Evolutionary conservation across 2,329 filamentous ascomycete species (phyloP), one percentile per base, ranked within the genome.

Genomic region (Basipetospora chlamydospora): DNA sequence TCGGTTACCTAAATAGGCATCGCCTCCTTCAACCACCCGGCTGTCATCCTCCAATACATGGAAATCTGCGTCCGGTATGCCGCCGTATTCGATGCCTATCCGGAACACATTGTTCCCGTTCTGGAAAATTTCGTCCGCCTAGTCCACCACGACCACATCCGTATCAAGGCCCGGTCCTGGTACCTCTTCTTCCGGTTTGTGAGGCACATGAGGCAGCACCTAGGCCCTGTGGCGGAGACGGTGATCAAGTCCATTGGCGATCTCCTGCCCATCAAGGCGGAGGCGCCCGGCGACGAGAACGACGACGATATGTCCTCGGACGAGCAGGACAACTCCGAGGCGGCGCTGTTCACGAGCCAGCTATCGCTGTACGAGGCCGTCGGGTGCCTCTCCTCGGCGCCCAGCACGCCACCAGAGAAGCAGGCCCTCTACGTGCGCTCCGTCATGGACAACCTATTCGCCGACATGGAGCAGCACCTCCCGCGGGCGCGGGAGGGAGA

Each of bases 281-380:
- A 96, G 58, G 63, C 94, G 4, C 77, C 86, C 2, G 74, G 76
- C 33, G 75, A 77, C 33, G 76, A 79, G 40, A 73, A 73, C 9
- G 84, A 90, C 37, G 85, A 93, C 49, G 88, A 95, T 53, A 90
- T 93, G 76, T 94, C 86, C 2, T 95, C 88, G 0, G 86, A 94
- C 44, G 84, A 94, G 51, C 83, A 82, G 29, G 85, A 93, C 41
- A 80, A 87, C 46, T 87, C 82, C 15, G 80, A 82, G n/a, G 84
- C 95, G 57, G 81, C 86, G 8, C 66, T 90, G 1, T 98, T 98
- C 59, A 84, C 73, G 41, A 86, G 82, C 49, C 90, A 98, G 52
- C 68, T 96, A 5, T 92, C 87, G 54, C 71, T 98, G 0, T 98
- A 93, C 48, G 90, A 98, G 54, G 86, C 88, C 8, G 81, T 96